Evolutionary conservation across 2,329 filamentous ascomycete genomes (phyloP), one percentile per base, ranked within the genome.

Genomic region (Aspergillus tubingensis): DNA sequence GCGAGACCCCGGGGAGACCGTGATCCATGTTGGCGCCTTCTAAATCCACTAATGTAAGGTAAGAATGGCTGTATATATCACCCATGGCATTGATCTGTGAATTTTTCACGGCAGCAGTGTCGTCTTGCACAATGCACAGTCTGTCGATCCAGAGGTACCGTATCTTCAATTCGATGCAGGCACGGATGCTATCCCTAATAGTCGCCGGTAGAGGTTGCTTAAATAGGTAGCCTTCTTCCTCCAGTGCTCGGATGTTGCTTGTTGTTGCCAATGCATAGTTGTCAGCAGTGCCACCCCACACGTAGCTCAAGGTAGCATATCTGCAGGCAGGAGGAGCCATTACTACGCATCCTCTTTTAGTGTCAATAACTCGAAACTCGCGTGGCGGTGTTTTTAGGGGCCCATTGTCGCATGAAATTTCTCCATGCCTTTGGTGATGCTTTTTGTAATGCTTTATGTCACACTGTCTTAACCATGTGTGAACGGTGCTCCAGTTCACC

Each of bases 291-390:
- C 8, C 6, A 7, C 53, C 53, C 39, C 38, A 55, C 10, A 55
- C 41, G 44, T 55, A 55, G n/a, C 53, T 55, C 17, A 55, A n/a
- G 1, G 53, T 17, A 7, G 53, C 53, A 44, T 55, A 55, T 21
- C 5, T 48, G 39, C 41, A 55, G 8, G n/a, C 5, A 11, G 27
- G 19, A 36, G 39, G 15, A 8, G 41, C n/a, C 5, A 17, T 5
- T n/a, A 55, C 41, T n/a, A 55, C 23, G n/a, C 23, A 48, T 36
- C 41, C 23, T 15, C n/a, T 32, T 19, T 36, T 0, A 3, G 38
- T 30, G n/a, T 55, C 53, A 17, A 55, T 44, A 10, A 44, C 3
- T 23, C 41, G 41, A 7, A 23, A 44, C 2, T 4, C 19, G 11
- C 0, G 19, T 3, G 49, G 23, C 6, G 32, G 53, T 21, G 38